Conservation (phyloP, 2,329 filamentous ascomycete species). For the Exophiala calicioides region DNA sequence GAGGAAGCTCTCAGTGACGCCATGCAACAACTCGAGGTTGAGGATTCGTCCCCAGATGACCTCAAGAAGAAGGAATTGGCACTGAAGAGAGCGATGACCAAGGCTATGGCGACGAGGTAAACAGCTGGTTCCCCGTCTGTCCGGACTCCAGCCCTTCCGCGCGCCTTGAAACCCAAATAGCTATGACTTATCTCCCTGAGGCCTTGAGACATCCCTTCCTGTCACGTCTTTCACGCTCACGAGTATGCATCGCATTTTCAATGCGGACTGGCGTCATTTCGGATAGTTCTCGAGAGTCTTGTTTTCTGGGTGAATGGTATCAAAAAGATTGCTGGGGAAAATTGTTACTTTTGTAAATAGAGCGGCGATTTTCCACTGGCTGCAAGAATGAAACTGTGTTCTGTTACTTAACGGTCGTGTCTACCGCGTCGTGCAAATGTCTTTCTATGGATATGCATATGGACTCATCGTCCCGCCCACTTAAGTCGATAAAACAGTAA, state of each 20-base stretch:
- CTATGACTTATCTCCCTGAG: no score
- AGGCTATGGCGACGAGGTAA: slow-evolving; percentile 94
- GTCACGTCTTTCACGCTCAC: slow-evolving; percentile 12
- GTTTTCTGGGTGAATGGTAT: background rate
- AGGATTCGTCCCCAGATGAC: slow-evolving; percentile 87
- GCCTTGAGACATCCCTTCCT: background rate
- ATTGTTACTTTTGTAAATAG: slow-evolving; percentile 18
- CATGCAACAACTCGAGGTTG: slow-evolving; percentile 95
- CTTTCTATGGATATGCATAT: no score
- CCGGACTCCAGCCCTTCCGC: no score
- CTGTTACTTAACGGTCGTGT: no score
- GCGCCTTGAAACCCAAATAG: no score
- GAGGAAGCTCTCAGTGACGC: slow-evolving; percentile 95
- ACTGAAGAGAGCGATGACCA: slow-evolving; percentile 96
- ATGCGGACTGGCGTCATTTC: slow-evolving; percentile 19
- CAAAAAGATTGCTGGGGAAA: slow-evolving; percentile 4
- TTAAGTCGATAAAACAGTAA: no score
- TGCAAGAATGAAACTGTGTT: slow-evolving; percentile 1
- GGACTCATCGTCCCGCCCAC: no score
- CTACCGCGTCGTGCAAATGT: no score
- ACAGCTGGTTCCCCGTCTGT: background rate
- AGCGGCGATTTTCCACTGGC: slow-evolving; percentile 10
- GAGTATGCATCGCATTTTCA: slow-evolving; percentile 18
- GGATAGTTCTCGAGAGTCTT: slow-evolving; percentile 11
- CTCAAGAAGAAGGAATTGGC: slow-evolving; percentile 99